Evolutionary conservation across 345 rosid species (phyloP), one percentile per base, ranked within the genome.

Genomic region (Ailanthus altissimus): DNA sequence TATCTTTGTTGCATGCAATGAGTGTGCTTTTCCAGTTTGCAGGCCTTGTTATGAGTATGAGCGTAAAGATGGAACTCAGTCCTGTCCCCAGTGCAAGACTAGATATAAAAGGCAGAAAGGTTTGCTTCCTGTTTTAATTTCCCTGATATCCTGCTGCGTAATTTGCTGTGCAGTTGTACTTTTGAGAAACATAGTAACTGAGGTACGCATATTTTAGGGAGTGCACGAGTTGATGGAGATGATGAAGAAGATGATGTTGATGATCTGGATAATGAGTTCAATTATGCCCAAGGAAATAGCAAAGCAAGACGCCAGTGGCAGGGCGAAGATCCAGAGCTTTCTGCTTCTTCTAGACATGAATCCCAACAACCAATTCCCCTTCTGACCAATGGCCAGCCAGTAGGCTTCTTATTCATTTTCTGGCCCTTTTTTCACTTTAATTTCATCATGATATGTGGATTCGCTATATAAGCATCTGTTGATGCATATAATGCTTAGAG

Each of bases 61-160:
- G 83, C 90, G 98, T 75, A 97, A 92, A 83, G 99, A 97, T 76
- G 99, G 99, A 53, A 94, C 97, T 73, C 99, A 94, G 85, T 87
- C 92, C 75, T 97, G 99, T 81, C 99, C 99, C 8, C 98, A 97
- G 81, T 97, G 99, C 95, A 97, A 97, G 91, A 94, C 97, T 81
- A 91, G 98, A 84, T 97, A 94, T 83, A 91, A 80, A 81, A 88
- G 99, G 77, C 99, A 90, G 79, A 92, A 90, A 84, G 99, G 99
- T 93, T 59, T 47, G 87, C 63, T 14, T 32, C 75, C 62, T 43
- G 18, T 62, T 72, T 42, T 70, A 43, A 70, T 51, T 54, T 45
- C 4, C 36, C 75, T 2, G 12, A 28, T 49, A 53, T 75, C 14
- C 28, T 51, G 9, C 58, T 61, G 21, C 23, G 5, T 49, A 5